Base-by-base conservation (phyloP, 2,329 filamentous ascomycete genomes). In the Coniella lustricola region DNA sequence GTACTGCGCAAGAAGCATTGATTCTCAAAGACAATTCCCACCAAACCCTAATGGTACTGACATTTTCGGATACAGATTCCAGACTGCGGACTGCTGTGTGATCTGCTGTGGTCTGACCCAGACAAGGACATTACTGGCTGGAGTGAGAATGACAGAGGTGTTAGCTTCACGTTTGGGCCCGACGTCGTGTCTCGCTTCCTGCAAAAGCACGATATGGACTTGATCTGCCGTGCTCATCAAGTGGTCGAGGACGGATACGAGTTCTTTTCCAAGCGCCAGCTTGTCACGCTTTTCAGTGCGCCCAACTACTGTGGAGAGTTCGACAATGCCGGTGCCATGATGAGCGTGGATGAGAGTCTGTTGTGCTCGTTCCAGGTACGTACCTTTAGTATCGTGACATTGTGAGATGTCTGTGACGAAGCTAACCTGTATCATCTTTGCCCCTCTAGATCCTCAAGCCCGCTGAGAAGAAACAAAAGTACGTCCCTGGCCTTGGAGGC, bases 391-490 rank as follows among this genome's bases (percentile, higher is more conserved):
- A 17, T 41, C 25, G 14, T 16, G 46, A 40, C 44, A 17, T 42
- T 29, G n/a, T 16, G 12, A 31, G 4, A 13, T 2, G 3, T 8
- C 13, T 16, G 1, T 22, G 21, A 3, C 7, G n/a, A 16, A 3
- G 16, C 18, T 5, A 16, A 14, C n/a, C 35, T 38, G 46, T 22
- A 29, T 38, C 25, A 14, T 31, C 52, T 8, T 14, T 41, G 41
- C 58, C 65, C 54, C 3, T 13, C 21, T 60, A 95, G 89, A 97
- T 98, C 67, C 79, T 98, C 76, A 98, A 97, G 78, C 93, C 93
- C 65, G 93, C 93, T 71, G 93, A 98, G 82, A 98, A 98, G 85
- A 98, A 98, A 85, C 91, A 96, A 88, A 97, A 97, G 90, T 97
- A 95, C 78, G 90, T 94, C 67, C 79, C 82, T 74, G 77, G 79